Evolutionary conservation across 257 asterid genomes (phyloP).

Genomic region (Catharanthus roseus): DNA sequence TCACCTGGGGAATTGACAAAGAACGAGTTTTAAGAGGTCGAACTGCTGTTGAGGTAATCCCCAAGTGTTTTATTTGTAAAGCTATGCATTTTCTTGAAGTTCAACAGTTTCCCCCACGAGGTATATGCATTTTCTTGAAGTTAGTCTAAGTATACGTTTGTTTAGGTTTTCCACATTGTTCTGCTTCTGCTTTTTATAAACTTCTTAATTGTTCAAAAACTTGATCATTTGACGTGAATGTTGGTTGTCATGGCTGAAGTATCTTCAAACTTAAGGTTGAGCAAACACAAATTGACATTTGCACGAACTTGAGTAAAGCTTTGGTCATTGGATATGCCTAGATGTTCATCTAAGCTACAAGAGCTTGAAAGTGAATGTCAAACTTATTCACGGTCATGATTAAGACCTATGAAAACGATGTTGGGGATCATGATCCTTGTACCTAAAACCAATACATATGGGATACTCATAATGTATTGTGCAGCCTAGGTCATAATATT

Average conservation of each 20-base stretch:
- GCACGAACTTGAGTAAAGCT: not conserved
- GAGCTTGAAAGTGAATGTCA: too few species aligned
- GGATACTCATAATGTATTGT: not conserved
- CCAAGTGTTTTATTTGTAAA: not conserved
- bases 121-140: too few species aligned
- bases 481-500: not conserved
- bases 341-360: not conserved
- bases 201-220: not conserved
- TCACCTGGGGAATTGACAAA: constrained; percentile 78
- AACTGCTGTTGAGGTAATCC: constrained; percentile 61
- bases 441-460: too few species aligned
- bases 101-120: too few species aligned
- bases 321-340: not conserved
- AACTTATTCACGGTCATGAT: not conserved
- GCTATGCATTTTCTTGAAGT: too few species aligned
- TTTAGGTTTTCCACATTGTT: too few species aligned
- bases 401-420: not conserved
- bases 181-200: not conserved
- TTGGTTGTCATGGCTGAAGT: not conserved
- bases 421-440: not conserved
- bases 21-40: constrained; percentile 66
- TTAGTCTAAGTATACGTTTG: too few species aligned
- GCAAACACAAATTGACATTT: not conserved
- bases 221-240: too few species aligned
- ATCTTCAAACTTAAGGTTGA: too few species aligned